phyloP scores from a whole-genome alignment of 1,139 yeast species.

The Yamadazyma membranifaciens region DNA sequence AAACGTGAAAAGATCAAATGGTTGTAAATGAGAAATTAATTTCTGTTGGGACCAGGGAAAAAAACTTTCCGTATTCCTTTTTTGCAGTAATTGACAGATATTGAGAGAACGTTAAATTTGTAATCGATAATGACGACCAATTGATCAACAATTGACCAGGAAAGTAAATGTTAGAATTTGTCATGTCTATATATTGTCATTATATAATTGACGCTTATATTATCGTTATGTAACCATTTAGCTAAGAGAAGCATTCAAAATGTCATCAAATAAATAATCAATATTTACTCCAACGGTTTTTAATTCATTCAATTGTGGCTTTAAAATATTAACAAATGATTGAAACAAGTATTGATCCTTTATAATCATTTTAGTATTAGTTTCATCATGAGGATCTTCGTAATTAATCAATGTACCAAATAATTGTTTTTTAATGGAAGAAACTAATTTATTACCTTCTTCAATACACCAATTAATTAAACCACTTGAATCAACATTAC shows the following conservation, averaged over 20 bases:
- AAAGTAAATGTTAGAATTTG: background rate
- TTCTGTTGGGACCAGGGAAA: slow-evolving; percentile 89
- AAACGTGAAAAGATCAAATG: slow-evolving; percentile 19
- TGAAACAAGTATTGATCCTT: slow-evolving; percentile 30
- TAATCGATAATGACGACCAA: slow-evolving; percentile 16
- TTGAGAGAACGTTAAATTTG: slow-evolving; percentile 23
- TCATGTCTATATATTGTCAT: too few species aligned
- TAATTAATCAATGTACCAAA: slow-evolving; percentile 52
- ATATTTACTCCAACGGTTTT: slow-evolving; percentile 72
- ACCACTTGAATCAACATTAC: slow-evolving; percentile 40
- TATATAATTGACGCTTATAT: too few species aligned
- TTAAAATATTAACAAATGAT: slow-evolving; percentile 53
- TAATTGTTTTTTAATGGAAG: slow-evolving; percentile 63
- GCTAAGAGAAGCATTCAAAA: slow-evolving; percentile 11
- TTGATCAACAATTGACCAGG: too few species aligned
- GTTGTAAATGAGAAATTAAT: slow-evolving; percentile 78
- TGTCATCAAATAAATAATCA: slow-evolving; percentile 54
- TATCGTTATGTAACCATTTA: too few species aligned
- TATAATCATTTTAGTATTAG: slow-evolving; percentile 21
- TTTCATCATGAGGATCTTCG: slow-evolving; percentile 17
- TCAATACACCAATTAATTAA: slow-evolving; percentile 65
- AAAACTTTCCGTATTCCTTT: too few species aligned
- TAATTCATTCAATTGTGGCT: slow-evolving; percentile 60
- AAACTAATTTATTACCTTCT: slow-evolving; percentile 61
- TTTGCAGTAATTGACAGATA: too few species aligned